These are phyloP conservation scores for Heliamphora pulchella DNA, from an alignment of 179 eudicot genomes.

Conservation along the genomic window DNA sequence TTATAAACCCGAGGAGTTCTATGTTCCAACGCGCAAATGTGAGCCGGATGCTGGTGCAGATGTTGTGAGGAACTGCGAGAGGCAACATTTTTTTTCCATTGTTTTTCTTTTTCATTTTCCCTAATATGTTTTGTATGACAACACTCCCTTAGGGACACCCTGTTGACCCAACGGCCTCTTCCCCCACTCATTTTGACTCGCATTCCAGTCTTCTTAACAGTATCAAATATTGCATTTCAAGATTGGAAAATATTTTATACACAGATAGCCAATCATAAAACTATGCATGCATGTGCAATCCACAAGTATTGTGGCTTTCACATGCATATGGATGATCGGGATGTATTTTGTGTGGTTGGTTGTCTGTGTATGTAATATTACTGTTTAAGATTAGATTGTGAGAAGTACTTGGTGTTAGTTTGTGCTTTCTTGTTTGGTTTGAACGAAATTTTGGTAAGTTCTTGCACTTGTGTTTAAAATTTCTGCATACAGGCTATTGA, in stretches of 20 bases:
- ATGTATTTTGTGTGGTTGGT: too few relatives aligned
- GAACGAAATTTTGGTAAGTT: too few relatives aligned
- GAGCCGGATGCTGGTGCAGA: slow-evolving; percentile 75
- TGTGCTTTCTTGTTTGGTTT: background rate
- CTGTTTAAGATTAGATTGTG: background rate
- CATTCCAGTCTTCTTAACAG: background rate
- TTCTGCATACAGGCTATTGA: too few relatives aligned
- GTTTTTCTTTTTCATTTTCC: background rate
- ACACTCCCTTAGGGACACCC: background rate
- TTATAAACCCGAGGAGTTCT: slow-evolving; percentile 72
- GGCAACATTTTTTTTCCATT: slow-evolving; percentile 29
- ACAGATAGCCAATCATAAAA: too few relatives aligned
- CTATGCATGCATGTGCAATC: too few relatives aligned
- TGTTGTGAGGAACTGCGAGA: slow-evolving; percentile 73
- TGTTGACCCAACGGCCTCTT: background rate
- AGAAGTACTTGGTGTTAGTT: background rate
- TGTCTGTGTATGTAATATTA: too few relatives aligned
- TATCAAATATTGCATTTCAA: background rate
- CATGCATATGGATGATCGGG: too few relatives aligned
- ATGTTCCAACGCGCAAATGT: slow-evolving; percentile 73
- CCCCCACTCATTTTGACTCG: slow-evolving; percentile 5
- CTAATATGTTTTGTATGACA: background rate
- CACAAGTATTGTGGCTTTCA: too few relatives aligned
- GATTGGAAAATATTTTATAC: too few relatives aligned
- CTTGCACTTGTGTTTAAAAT: too few relatives aligned